Percentiles rank a stretch among this genome's conserved stretches.
Evolutionary conservation across 495 filamentous ascomycete genomes (phyloP).

Genomic region (Extremus antarcticus): DNA sequence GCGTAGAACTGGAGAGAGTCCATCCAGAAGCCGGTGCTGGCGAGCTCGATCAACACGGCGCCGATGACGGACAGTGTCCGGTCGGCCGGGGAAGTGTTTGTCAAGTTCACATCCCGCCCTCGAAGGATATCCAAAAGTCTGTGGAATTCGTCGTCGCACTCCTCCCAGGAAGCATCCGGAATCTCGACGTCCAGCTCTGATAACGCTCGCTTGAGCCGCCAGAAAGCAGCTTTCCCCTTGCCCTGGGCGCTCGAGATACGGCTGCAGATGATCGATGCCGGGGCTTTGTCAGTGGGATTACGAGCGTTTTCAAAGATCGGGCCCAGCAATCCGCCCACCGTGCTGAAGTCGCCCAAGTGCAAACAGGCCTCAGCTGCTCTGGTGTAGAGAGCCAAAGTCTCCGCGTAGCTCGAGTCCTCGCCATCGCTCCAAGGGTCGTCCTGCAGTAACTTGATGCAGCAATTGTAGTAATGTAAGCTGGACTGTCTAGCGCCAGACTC

Average conservation of each 20-base stretch:
- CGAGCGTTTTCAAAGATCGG: constrained; percentile 55
- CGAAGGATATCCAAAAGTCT: constrained; percentile 44
- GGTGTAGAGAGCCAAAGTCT: constrained; percentile 63
- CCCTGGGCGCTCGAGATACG: constrained; percentile 64
- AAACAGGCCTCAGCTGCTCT: constrained; percentile 72
- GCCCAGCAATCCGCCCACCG: constrained; percentile 53
- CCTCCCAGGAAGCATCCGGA: constrained; percentile 54
- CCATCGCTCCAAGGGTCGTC: constrained; percentile 64
- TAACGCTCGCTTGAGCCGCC: constrained; percentile 55
- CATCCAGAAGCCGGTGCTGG: constrained; percentile 75
- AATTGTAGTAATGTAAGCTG: constrained; percentile 65
- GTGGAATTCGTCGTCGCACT: constrained; percentile 63
- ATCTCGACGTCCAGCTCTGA: constrained; percentile 54
- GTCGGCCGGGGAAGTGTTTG: neutral
- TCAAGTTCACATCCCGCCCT: constrained; percentile 17
- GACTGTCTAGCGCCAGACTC: constrained; percentile 71
- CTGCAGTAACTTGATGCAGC: constrained; percentile 68
- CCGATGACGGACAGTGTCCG: constrained; percentile 36
- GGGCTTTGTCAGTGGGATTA: constrained; percentile 61
- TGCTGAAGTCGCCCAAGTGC: constrained; percentile 55
- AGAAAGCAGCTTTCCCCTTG: constrained; percentile 56
- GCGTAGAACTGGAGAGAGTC: constrained; percentile 67
- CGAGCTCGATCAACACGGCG: constrained; percentile 63
- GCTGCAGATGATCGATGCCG: constrained; percentile 66
- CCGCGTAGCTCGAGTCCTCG: constrained; percentile 67